Conservation (phyloP, 139 green algal genomes). For the Haematococcus sp. region DNA sequence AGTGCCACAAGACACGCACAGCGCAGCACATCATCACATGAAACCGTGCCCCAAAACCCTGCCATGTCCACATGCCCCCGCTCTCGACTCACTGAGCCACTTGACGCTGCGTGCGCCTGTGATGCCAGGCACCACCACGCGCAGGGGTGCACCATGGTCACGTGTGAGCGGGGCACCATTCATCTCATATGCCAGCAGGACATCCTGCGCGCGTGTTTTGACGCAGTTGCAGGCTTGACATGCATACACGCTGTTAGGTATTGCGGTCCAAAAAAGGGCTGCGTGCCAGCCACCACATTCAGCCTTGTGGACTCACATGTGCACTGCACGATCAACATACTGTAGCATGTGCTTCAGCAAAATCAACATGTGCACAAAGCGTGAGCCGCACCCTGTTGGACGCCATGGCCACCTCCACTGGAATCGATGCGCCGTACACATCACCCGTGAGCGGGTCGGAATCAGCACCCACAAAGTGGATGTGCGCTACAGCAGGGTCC, state of each 20-base stretch:
- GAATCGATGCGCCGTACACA: slow-evolving; percentile 73
- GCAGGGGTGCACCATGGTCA: slow-evolving; percentile 82
- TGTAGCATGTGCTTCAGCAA: too few species aligned
- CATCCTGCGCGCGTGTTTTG: slow-evolving; percentile 59
- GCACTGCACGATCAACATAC: too few species aligned
- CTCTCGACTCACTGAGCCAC: slow-evolving; percentile 62
- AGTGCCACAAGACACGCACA: too few species aligned
- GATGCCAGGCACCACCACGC: slow-evolving; percentile 73
- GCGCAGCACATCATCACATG: too few species aligned
- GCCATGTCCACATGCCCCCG: neutral
- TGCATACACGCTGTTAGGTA: neutral
- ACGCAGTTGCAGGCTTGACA: neutral
- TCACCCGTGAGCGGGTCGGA: slow-evolving; percentile 42
- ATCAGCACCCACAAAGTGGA: slow-evolving; percentile 80
- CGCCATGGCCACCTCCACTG: slow-evolving; percentile 30
- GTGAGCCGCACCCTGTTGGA: slow-evolving; percentile 6
- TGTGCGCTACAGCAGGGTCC: slow-evolving; percentile 40
- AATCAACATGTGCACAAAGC: too few species aligned
- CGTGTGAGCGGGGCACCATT: slow-evolving; percentile 75
- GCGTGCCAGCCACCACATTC: neutral
- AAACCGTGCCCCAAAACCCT: too few species aligned
- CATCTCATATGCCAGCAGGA: slow-evolving; percentile 93
- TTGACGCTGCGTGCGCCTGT: slow-evolving; percentile 79
- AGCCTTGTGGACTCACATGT: too few species aligned
- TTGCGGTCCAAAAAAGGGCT: neutral